These are phyloP conservation scores for Leishmania guyanensis DNA, from an alignment of 208 protist species.

Conservation along the genomic window DNA sequence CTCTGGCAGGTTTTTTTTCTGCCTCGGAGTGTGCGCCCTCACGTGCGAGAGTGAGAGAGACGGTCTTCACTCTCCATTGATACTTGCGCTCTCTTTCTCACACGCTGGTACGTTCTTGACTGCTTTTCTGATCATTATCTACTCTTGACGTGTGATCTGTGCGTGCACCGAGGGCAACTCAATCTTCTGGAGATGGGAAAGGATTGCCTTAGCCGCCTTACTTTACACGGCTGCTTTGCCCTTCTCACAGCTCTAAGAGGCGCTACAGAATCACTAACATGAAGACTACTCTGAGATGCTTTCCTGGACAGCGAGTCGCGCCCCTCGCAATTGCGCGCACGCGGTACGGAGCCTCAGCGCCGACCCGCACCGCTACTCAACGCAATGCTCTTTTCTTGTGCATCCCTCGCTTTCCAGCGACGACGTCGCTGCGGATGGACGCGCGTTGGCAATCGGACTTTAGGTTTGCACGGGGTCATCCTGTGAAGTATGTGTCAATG, in stretches of 20 bases:
- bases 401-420: not conserved
- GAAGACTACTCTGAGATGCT: not conserved
- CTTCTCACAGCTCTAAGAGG: not conserved
- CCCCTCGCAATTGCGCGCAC: not conserved
- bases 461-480: not conserved
- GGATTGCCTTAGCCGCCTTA: not conserved
- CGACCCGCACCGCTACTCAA: not conserved
- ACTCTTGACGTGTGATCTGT: not conserved
- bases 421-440: not conserved
- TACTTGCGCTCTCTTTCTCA: not conserved
- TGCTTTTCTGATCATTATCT: not conserved
- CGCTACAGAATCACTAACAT: not conserved
- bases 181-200: not conserved
- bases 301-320: not conserved
- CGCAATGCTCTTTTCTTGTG: not conserved
- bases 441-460: not conserved
- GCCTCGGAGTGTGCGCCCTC: not conserved
- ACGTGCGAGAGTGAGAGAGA: not conserved
- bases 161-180: not conserved
- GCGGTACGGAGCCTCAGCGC: not conserved
- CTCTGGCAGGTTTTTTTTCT: too few species aligned
- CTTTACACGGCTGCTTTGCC: not conserved
- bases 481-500: slow-evolving; percentile 7
- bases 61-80: not conserved
- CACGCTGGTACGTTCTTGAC: not conserved